Evolutionary conservation across 345 rosid species (phyloP).

Genomic region (Melaleuca alternifolia): DNA sequence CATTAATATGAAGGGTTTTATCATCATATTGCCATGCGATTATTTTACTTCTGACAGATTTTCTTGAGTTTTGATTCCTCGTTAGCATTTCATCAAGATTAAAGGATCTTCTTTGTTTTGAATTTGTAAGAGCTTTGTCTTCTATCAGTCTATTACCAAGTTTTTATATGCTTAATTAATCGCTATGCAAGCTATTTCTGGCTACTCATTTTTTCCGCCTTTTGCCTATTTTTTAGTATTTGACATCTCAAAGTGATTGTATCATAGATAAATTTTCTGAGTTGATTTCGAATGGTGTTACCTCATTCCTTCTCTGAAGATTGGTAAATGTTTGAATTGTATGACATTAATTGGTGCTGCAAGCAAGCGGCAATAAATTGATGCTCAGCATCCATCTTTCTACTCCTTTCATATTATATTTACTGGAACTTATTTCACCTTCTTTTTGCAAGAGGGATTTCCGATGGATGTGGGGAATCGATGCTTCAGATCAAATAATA

Average conservation of each 20-base stretch:
- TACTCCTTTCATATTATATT: neutral
- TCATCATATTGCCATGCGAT: neutral
- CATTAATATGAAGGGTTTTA: neutral
- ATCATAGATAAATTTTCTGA: neutral
- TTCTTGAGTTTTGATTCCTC: neutral
- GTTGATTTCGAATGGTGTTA: neutral
- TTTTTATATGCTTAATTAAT: neutral
- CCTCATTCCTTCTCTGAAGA: neutral
- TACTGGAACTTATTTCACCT: neutral
- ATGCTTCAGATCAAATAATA: neutral
- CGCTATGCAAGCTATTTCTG: neutral
- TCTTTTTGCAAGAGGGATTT: neutral
- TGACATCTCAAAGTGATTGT: neutral
- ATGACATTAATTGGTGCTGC: neutral
- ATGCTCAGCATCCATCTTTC: neutral
- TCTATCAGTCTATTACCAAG: neutral
- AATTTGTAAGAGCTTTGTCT: neutral
- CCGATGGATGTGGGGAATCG: neutral
- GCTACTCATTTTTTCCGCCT: neutral
- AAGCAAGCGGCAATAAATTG: neutral
- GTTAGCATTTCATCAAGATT: neutral
- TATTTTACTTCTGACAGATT: neutral
- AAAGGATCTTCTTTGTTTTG: neutral
- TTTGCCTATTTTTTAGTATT: neutral
- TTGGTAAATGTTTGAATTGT: neutral